These are phyloP conservation scores for Alopecurus myosuroides DNA, from an alignment of 176 grass and related monocot species.

Conservation along the genomic window DNA sequence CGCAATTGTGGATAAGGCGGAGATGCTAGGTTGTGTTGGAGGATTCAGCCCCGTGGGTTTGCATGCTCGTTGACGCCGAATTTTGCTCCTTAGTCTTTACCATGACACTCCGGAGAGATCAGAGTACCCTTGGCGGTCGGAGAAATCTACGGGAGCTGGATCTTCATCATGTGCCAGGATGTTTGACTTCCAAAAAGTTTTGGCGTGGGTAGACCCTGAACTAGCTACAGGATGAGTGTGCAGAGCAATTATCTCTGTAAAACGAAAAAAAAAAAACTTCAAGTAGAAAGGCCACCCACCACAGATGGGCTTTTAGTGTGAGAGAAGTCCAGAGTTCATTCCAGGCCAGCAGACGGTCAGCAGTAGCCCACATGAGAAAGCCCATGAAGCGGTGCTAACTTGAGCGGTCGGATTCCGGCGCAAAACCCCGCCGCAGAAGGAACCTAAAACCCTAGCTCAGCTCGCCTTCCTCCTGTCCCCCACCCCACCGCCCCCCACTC, in stretches of 20 bases:
- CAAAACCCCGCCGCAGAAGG: conserved; percentile 6
- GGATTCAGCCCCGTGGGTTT: neutral
- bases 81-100: neutral
- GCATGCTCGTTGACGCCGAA: neutral
- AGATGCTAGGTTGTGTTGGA: neutral
- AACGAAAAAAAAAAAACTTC: neutral
- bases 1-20: neutral
- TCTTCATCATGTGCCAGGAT: no score
- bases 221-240: no score
- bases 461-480: neutral
- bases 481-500: neutral
- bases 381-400: neutral
- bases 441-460: neutral
- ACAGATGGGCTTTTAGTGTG: neutral
- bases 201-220: no score
- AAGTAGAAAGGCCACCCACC: neutral
- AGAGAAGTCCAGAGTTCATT: neutral
- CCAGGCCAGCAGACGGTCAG: neutral
- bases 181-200: no score
- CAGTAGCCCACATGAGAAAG: neutral
- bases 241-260: no score
- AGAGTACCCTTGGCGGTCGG: neutral
- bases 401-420: neutral
- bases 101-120: no score
- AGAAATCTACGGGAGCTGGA: neutral